These are phyloP conservation scores for Pistacia atlantica DNA, from an alignment of 345 rosid genomes.

Conservation along the genomic window DNA sequence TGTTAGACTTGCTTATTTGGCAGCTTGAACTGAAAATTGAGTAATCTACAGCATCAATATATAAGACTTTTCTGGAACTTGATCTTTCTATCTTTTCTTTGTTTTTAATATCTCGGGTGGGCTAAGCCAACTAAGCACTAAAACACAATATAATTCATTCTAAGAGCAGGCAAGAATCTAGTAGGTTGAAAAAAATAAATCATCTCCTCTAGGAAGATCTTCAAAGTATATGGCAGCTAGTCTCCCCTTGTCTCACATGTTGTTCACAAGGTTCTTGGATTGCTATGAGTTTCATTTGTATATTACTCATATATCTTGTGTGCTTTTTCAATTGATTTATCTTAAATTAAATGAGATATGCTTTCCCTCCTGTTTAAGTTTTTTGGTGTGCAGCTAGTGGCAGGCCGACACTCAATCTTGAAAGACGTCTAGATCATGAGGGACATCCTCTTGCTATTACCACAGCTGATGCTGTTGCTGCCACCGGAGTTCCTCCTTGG, in stretches of 20 bases:
- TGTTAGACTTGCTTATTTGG: too few species aligned
- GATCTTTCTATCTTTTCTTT: too few species aligned
- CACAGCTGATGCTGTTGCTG: conserved; percentile 79
- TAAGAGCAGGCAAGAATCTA: background rate
- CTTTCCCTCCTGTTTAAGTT: conserved; percentile 27
- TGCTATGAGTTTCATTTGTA: background rate
- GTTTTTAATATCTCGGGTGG: too few species aligned
- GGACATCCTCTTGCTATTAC: conserved; percentile 95
- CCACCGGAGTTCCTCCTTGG: conserved; percentile 96
- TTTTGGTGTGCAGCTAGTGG: conserved; percentile 61
- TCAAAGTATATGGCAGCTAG: background rate
- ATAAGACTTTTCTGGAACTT: too few species aligned
- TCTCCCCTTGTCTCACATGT: background rate
- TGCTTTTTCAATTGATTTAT: conserved; percentile 16
- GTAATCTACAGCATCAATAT: too few species aligned
- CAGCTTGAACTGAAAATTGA: too few species aligned
- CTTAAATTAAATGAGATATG: conserved; percentile 16
- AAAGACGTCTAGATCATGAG: conserved; percentile 93
- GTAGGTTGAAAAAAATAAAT: background rate
- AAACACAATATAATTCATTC: background rate
- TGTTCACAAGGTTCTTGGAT: conserved; percentile 5
- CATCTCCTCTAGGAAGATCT: background rate
- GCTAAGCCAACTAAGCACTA: background rate
- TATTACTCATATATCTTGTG: conserved; percentile 6
- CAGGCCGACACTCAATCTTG: conserved; percentile 87